phyloP scores from a whole-genome alignment of 345 rosid genomes.

The Ricinus communis region DNA sequence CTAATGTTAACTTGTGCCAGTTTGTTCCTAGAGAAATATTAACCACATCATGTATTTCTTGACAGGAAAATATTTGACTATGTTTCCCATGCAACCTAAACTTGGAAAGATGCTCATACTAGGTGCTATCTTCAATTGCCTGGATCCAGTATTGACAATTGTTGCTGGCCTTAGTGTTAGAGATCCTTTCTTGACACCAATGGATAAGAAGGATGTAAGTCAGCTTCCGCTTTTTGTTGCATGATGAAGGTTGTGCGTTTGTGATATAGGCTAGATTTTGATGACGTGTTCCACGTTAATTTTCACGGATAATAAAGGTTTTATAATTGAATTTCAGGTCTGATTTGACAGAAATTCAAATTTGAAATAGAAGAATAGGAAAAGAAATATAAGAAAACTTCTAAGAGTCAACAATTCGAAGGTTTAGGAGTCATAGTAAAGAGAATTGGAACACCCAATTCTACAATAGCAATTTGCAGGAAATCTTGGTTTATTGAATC shows the following conservation, averaged over 20 bases:
- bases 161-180: constrained; percentile 89
- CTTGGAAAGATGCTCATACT: constrained; percentile 91
- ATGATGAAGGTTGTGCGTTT: background rate
- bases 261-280: too few relatives aligned
- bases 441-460: too few relatives aligned
- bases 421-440: too few relatives aligned
- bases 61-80: constrained; percentile 74
- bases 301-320: too few relatives aligned
- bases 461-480: too few relatives aligned
- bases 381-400: too few relatives aligned
- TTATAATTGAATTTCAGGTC: too few relatives aligned
- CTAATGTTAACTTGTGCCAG: background rate
- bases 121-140: constrained; percentile 80
- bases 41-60: constrained; percentile 13
- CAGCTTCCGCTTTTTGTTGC: constrained; percentile 28
- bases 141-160: constrained; percentile 82
- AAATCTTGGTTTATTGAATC: too few relatives aligned
- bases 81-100: constrained; percentile 96
- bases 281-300: too few relatives aligned
- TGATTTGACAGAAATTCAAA: too few relatives aligned
- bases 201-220: constrained; percentile 95
- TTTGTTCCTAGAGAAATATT: background rate
- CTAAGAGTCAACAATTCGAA: too few relatives aligned
- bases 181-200: constrained; percentile 87
- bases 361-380: too few relatives aligned